phyloP scores from a whole-genome alignment of 352 stramenopile species.

The Pythium rishiriense region DNA sequence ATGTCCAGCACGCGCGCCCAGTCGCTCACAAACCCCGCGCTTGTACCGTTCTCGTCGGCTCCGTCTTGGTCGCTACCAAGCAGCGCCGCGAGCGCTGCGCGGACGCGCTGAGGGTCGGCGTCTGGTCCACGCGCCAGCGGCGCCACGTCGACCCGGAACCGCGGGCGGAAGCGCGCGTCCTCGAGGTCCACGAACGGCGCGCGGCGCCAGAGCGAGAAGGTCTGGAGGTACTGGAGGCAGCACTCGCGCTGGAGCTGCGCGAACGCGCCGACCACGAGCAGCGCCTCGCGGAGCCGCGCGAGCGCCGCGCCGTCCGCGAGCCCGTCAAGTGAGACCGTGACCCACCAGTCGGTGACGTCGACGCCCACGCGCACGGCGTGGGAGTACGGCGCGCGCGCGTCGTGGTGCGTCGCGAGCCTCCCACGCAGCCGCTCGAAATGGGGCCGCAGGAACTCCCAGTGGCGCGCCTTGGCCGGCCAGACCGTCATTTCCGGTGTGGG shows the following conservation, averaged over 20 bases:
- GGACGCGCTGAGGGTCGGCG: too few relatives aligned
- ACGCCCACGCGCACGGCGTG: constrained; percentile 1
- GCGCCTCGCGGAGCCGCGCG: background rate
- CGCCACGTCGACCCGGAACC: background rate
- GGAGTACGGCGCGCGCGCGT: background rate
- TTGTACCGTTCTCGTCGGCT: background rate
- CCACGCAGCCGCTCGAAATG: background rate
- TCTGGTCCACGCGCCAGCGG: background rate
- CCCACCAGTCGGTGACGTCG: constrained; percentile 6
- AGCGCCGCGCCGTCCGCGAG: background rate
- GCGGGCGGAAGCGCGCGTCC: background rate
- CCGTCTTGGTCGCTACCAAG: background rate
- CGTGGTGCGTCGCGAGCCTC: background rate
- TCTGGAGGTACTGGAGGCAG: background rate
- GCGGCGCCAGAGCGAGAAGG: background rate
- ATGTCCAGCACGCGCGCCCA: constrained; percentile 6
- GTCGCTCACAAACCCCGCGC: background rate
- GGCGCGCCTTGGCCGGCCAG: background rate
- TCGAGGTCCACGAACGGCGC: constrained; percentile 4
- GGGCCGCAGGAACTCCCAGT: constrained; percentile 1
- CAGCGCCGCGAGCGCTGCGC: background rate
- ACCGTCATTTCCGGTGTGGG: too few relatives aligned
- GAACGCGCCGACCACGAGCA: background rate
- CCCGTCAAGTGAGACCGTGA: background rate
- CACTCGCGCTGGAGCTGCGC: background rate